Conservation (phyloP, 305 asterid genomes). For the Fraxinus xanthoxyloides region DNA sequence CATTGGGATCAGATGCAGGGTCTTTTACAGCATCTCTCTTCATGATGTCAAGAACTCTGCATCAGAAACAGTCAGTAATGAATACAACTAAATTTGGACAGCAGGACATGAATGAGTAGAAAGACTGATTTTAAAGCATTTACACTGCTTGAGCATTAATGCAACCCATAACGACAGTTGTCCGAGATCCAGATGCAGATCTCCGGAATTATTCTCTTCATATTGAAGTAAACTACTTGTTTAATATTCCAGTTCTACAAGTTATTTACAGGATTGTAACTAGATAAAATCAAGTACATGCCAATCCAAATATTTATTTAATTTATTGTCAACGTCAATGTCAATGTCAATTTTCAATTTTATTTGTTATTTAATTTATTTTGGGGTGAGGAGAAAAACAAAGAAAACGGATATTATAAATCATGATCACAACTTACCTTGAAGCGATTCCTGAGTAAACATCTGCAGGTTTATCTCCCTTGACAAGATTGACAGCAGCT, state of each 20-base stretch:
- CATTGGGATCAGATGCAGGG: constrained; percentile 67
- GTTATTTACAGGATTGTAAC: background rate
- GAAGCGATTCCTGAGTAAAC: constrained; percentile 97
- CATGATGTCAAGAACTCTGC: constrained; percentile 91
- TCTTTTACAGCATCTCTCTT: constrained; percentile 71
- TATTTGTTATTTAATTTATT: background rate
- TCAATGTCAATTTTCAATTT: background rate
- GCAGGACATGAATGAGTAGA: background rate
- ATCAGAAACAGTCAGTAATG: constrained; percentile 21
- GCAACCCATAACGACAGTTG: background rate
- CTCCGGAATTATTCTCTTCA: background rate
- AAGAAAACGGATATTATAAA: constrained; percentile 8
- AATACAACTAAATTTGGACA: constrained; percentile 6
- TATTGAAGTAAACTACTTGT: background rate
- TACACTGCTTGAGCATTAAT: background rate
- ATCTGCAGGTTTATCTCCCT: constrained; percentile 95
- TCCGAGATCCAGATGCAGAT: background rate
- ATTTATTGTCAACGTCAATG: background rate
- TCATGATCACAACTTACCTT: constrained; percentile 46
- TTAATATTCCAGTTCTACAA: background rate
- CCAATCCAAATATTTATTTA: background rate
- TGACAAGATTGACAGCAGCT: constrained; percentile 88
- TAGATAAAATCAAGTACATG: constrained; percentile 4
- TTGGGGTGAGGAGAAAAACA: constrained; percentile 3
- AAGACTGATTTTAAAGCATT: background rate